A percentile compares a stretch with the other conserved stretches of the same genome.
Evolutionary conservation across 352 stramenopile genomes (phyloP).

Genomic region (Pythium folliculosum): DNA sequence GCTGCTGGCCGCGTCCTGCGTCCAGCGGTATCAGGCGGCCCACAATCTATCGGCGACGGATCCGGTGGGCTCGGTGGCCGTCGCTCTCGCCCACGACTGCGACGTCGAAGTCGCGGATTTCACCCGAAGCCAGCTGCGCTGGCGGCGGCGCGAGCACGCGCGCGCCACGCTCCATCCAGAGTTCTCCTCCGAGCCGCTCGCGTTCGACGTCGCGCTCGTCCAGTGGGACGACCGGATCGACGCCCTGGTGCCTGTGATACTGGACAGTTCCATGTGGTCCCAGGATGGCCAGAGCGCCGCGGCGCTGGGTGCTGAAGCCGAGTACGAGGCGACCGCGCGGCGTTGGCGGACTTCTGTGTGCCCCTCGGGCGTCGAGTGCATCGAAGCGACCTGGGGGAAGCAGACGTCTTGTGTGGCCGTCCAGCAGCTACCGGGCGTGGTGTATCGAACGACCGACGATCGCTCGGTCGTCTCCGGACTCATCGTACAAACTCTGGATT

Average conservation of each 20-base stretch:
- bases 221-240: slow-evolving; percentile 17
- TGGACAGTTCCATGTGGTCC: neutral
- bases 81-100: neutral
- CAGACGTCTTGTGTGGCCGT: neutral
- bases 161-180: slow-evolving; percentile 13
- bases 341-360: neutral
- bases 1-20: slow-evolving; percentile 22
- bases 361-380: neutral
- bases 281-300: neutral
- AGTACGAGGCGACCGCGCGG: neutral
- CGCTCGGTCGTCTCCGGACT: slow-evolving; percentile 10
- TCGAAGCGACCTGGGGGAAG: slow-evolving; percentile 5
- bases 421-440: neutral
- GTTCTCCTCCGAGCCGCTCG: neutral
- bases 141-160: slow-evolving; percentile 1
- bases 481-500: neutral
- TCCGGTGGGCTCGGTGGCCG: neutral
- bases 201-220: slow-evolving; percentile 21
- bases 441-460: neutral
- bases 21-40: neutral
- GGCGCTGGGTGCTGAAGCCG: neutral
- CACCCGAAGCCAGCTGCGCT: neutral
- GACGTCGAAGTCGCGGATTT: slow-evolving; percentile 15
- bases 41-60: too few relatives aligned
- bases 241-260: neutral